Evolutionary conservation across 768 basidiomycete species (phyloP), one percentile per base, ranked within the genome.

Genomic region (Amanita polypyramis): DNA sequence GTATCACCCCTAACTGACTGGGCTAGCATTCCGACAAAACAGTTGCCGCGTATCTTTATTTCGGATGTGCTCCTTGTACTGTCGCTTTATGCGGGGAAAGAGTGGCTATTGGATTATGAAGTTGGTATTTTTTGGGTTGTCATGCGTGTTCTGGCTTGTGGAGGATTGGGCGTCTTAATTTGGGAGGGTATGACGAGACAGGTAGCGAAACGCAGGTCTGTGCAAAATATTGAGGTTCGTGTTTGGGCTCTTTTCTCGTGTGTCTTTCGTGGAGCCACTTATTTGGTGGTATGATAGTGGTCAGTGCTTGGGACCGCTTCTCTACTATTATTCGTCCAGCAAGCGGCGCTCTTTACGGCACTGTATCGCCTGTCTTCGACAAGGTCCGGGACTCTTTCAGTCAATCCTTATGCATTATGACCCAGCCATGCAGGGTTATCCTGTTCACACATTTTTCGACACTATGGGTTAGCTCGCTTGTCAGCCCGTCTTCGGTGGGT

Each of bases 51-150:
- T 55, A 70, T 85, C 43, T 55, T 81, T 48, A 56, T 81, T 34
- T 77, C 79, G 0, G 81, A 86, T 64, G 62, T 76, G 17, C 63
- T 85, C 41, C 78, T 82, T 50, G 81, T 82, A 29, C 62, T 80
- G 15, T 71, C 80, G 4, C 63, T 83, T 30, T 74, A 79, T 61
- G 72, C 77, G 5, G 71, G 76, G 43, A 85, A 84, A 64, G 82
- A 80, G 55, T 76, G 77, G 67, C 62, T 88, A 5, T 63, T 89
- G 40, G 68, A 76, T 14, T 73, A 74, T 33, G 80, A 85, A 60
- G 75, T 81, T 17, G 80, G 81, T 5, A 74, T 83, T 7, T 81
- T 87, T 57, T 89, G 85, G 87, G 69, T 86, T 11, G 69, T 83
- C 29, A 80, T 88, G 67, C 69, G 84, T 52, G 72, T 86, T 42